Evolutionary conservation across 78 protist genomes (phyloP), one percentile per base, ranked within the genome.

Genomic region (Speleostelium caveatum): DNA sequence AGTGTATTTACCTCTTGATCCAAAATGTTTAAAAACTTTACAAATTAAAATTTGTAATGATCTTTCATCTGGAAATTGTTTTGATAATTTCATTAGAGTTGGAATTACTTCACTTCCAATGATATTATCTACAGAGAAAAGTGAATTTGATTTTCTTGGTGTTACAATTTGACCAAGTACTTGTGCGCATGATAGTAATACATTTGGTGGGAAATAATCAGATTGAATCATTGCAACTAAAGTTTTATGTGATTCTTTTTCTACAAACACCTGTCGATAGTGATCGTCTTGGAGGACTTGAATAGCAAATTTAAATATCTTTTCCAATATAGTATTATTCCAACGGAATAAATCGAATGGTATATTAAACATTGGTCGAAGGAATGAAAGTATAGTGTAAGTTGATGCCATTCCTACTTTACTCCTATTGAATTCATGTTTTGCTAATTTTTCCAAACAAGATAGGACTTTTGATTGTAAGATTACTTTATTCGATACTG

Each of bases 131-230:
- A 83, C 71, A 5, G 90, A 60, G 21, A 45, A 53, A n/a, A 58
- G 32, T 14, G 33, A n/a, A 0, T 26, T 61, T 5, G 79, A 38
- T 16, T 69, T 67, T 32, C 59, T 83, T 39, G 90, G 79, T 22
- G 90, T 60, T 0, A 83, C 90, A 21, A 83, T 62, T 3, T 59
- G 69, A 30, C 90, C 77, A 0, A 83, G 14, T 8, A 83, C 78
- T 17, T 83, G 90, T n/a, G 90, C 90, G 59, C 90, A 83, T 21
- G 90, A 83, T 22, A 83, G 32, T 36, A 67, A 22, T 5, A 83
- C 51, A 1, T 45, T 19, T 6, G 90, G 55, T 16, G 78, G 36
- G 26, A 83, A 83, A 22, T 22, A 60, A 19, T 80, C 89, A 3
- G 75, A 68, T n/a, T 61, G 65, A 24, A 83, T 61, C 90, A 83